Percentiles rank a stretch among this genome's conserved stretches.
These are phyloP conservation scores for Corniculantispora saksenae DNA, from an alignment of 2,329 filamentous ascomycete genomes.

Conservation along the genomic window DNA sequence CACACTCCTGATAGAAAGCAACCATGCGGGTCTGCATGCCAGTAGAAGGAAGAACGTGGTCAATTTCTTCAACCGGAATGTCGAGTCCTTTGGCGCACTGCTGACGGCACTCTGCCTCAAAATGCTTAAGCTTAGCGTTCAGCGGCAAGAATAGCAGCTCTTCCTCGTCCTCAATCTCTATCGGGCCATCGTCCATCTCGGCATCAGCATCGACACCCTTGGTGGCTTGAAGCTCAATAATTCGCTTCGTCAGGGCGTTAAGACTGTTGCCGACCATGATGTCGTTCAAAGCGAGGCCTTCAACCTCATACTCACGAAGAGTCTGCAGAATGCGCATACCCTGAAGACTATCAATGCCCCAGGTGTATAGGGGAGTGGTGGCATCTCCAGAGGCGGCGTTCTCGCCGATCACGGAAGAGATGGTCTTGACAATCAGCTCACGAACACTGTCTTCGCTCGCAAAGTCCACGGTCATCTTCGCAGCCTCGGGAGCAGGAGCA, in stretches of 20 bases:
- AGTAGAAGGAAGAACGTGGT: conserved; percentile 17
- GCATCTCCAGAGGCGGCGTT: neutral
- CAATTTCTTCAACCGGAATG: conserved; percentile 15
- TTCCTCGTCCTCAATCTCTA: conserved; percentile 20
- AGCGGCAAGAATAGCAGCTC: conserved; percentile 12
- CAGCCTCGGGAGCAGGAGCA: neutral
- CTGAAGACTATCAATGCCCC: conserved; percentile 18
- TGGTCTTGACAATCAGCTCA: conserved; percentile 2
- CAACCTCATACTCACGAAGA: conserved; percentile 9
- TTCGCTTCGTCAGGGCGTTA: conserved; percentile 8
- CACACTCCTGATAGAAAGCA: conserved; percentile 18
- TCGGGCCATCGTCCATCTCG: conserved; percentile 9
- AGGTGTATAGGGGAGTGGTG: conserved; percentile 11
- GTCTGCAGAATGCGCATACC: conserved; percentile 14
- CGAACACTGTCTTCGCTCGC: conserved; percentile 14
- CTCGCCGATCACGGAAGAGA: conserved; percentile 13
- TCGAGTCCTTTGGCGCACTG: conserved; percentile 12
- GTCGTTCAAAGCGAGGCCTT: conserved; percentile 16
- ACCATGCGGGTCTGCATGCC: conserved; percentile 18
- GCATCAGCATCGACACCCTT: neutral
- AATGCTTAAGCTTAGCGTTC: conserved; percentile 18
- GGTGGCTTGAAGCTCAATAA: conserved; percentile 1
- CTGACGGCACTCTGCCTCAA: conserved; percentile 12
- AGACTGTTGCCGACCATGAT: conserved; percentile 17
- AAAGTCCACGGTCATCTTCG: conserved; percentile 1